These are phyloP conservation scores for Cicer judaicum DNA, from an alignment of 306 rosid genomes.

Conservation along the genomic window DNA sequence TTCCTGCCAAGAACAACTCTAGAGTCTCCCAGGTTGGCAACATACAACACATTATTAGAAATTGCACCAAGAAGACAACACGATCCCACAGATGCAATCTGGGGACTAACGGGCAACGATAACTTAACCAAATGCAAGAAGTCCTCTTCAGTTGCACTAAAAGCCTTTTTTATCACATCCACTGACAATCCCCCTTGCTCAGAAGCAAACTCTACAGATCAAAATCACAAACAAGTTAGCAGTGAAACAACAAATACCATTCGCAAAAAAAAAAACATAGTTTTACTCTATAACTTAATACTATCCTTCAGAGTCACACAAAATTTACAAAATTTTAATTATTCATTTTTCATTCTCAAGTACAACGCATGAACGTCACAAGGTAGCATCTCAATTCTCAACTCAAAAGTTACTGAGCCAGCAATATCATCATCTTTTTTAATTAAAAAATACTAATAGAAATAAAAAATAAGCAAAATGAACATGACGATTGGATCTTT, in stretches of 20 bases:
- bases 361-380: background rate
- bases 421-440: background rate
- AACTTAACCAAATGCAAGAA: slow-evolving; percentile 76
- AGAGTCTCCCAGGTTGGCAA: slow-evolving; percentile 95
- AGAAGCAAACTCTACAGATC: slow-evolving; percentile 68
- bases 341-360: background rate
- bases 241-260: background rate
- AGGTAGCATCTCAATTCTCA: too few species aligned
- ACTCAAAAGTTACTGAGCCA: too few species aligned
- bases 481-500: background rate
- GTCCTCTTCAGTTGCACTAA: slow-evolving; percentile 84
- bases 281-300: background rate
- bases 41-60: slow-evolving; percentile 67
- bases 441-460: background rate
- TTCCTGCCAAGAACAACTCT: slow-evolving; percentile 89
- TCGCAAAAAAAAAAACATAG: background rate
- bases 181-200: slow-evolving; percentile 89
- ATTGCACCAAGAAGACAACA: slow-evolving; percentile 96
- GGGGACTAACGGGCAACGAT: slow-evolving; percentile 61
- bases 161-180: slow-evolving; percentile 87
- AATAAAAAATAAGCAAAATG: background rate
- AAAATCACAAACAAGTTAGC: slow-evolving; percentile 31
- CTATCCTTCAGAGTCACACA: background rate
- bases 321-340: background rate
- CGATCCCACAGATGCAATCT: slow-evolving; percentile 87